These are phyloP conservation scores for Parastagonospora avenae DNA, from an alignment of 2,329 filamentous ascomycete species.

Conservation along the genomic window DNA sequence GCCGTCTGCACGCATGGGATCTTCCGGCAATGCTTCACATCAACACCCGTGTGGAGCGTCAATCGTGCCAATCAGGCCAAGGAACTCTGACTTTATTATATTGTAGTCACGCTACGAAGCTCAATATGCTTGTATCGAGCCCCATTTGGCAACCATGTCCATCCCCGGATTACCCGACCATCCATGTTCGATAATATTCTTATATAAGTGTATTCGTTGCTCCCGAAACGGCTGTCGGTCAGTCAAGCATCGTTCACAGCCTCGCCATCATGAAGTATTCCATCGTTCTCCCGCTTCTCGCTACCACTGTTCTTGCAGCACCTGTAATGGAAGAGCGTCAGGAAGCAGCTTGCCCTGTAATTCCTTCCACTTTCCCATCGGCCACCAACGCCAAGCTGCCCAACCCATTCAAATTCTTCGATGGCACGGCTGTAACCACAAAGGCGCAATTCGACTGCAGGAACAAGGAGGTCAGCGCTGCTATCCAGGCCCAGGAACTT, in stretches of 20 bases:
- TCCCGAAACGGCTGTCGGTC: slow-evolving; percentile 4
- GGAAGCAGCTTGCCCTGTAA: slow-evolving; percentile 26
- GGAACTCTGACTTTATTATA: slow-evolving; percentile 33
- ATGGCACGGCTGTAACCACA: slow-evolving; percentile 42
- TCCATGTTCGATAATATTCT: slow-evolving; percentile 2
- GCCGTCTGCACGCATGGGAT: neutral
- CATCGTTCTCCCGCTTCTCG: slow-evolving; percentile 35
- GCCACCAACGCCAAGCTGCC: slow-evolving; percentile 41
- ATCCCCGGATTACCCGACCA: slow-evolving; percentile 24
- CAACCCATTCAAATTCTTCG: slow-evolving; percentile 47
- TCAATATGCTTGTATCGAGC: slow-evolving; percentile 21
- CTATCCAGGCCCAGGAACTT: slow-evolving; percentile 45
- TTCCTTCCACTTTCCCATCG: slow-evolving; percentile 38
- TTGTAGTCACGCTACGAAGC: slow-evolving; percentile 31
- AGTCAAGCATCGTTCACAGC: slow-evolving; percentile 10
- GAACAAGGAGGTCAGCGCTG: slow-evolving; percentile 44
- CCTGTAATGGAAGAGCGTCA: slow-evolving; percentile 39
- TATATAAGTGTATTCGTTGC: slow-evolving; percentile 17
- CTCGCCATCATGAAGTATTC: slow-evolving; percentile 40
- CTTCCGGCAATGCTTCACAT: slow-evolving; percentile 3
- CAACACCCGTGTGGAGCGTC: slow-evolving; percentile 7
- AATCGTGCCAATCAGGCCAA: slow-evolving; percentile 22
- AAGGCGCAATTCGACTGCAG: slow-evolving; percentile 44
- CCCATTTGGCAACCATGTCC: slow-evolving; percentile 36
- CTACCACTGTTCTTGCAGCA: slow-evolving; percentile 34